Conservation (phyloP, 495 filamentous ascomycete species). For the Bacidia rubella region DNA sequence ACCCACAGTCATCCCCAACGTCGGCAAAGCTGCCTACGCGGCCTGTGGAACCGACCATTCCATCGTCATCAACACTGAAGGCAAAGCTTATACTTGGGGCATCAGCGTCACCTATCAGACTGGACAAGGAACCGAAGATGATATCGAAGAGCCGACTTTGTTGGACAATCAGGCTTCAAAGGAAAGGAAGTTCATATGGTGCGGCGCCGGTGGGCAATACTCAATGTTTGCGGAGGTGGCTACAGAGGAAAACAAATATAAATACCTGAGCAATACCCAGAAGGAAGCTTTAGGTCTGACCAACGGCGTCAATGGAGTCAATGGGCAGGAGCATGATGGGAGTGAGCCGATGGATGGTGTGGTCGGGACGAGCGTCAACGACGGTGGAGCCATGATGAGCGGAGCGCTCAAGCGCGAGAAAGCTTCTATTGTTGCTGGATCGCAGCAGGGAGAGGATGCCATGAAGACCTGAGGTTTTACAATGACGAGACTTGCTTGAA, state of each 20-base stretch:
- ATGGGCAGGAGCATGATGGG: no score
- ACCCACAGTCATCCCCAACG: conserved; percentile 37
- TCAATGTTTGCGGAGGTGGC: conserved; percentile 25
- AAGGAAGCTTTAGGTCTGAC: not conserved
- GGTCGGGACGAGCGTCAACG: no score
- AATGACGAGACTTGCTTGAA: no score
- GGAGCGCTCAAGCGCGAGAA: no score
- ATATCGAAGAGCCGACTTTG: conserved; percentile 41
- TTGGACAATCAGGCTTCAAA: conserved; percentile 48
- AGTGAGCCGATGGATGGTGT: no score
- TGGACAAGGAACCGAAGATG: conserved; percentile 41
- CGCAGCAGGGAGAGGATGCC: no score
- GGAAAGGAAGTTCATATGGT: conserved; percentile 41
- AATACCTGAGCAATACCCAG: not conserved
- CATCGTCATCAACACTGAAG: conserved; percentile 41
- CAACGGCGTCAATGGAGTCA: not conserved
- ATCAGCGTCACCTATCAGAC: conserved; percentile 52
- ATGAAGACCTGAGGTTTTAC: no score
- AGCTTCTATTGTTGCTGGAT: no score
- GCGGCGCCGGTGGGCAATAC: conserved; percentile 50
- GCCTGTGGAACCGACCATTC: conserved; percentile 43
- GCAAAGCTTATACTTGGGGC: conserved; percentile 48
- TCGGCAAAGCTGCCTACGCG: conserved; percentile 30
- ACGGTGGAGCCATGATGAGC: no score
- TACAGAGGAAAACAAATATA: not conserved